Base-by-base conservation (phyloP, 139 green algal species). In the Picochlorum costavermella region DNA sequence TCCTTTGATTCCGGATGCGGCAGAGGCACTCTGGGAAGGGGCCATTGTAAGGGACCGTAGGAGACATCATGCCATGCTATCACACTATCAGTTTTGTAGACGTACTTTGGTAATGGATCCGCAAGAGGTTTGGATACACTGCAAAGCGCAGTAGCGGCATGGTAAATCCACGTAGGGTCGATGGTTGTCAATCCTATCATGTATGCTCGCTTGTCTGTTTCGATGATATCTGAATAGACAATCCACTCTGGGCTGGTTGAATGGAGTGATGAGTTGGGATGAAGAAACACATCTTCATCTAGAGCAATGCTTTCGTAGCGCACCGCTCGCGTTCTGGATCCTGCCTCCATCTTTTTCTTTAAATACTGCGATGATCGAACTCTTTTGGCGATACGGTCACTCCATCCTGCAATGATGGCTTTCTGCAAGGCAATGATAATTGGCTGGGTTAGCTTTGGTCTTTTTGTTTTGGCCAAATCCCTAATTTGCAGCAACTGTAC, bases 391-490 rank as follows among this genome's bases (percentile, higher is more conserved):
- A 92, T 70, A 72, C 90, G 83, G 63, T 98, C 92, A 3, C 83
- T 85, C 92, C 92, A 98, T 0, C 92, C 92, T 10, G 84, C 83
- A 12, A 80, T 83, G 26, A 95, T 44, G 10, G 82, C 84, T 4
- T 75, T 70, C 31, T 81, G 68, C 57, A 97, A 73, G 25, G 56
- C 66, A 29, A 80, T 61, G 28, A 80, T 26, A 11, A 86, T 64
- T 0, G 30, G 8, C 3, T 65, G 61, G 10, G 61, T 37, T 28
- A 64, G 73, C 31, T 65, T 29, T 12, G 59, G n/a, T 55, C 64
- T 67, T 6, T 29, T 56, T 45, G 49, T 12, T 23, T 29, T 26
- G 50, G 8, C 36, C 28, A 48, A 25, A 30, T 26, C 33, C 37
- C 57, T 37, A 20, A 17, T 9, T 33, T 45, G 50, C 45, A 17